Percentiles rank a stretch among this genome's conserved stretches.
phyloP scores from a whole-genome alignment of 805 yeast genomes.

The Ogataea ramenticola region DNA sequence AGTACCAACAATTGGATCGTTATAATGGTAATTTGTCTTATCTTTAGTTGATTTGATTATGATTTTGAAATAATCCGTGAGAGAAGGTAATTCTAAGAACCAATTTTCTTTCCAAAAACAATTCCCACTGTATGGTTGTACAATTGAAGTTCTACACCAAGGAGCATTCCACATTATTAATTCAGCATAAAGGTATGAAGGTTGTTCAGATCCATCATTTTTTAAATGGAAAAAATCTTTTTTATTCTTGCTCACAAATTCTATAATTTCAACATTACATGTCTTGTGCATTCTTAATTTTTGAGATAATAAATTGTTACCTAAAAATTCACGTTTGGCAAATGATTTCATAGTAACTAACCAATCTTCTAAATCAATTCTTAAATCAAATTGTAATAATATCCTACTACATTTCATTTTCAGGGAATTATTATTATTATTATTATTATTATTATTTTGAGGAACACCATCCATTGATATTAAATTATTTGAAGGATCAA shows the following conservation, averaged over 20 bases:
- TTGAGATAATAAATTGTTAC: slow-evolving; percentile 15
- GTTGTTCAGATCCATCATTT: background rate
- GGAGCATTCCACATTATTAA: slow-evolving; percentile 63
- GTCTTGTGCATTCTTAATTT: slow-evolving; percentile 47
- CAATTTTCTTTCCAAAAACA: slow-evolving; percentile 87
- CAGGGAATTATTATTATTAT: background rate
- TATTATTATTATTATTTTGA: too few relatives aligned
- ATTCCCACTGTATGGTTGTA: slow-evolving; percentile 32
- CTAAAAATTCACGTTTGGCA: slow-evolving; percentile 46
- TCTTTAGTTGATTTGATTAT: slow-evolving; percentile 26
- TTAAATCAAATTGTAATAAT: slow-evolving; percentile 55
- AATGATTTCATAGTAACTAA: slow-evolving; percentile 59
- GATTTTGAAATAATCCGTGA: slow-evolving; percentile 45
- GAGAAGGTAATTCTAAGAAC: slow-evolving; percentile 49
- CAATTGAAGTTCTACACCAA: slow-evolving; percentile 73
- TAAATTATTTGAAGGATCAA: slow-evolving; percentile 3
- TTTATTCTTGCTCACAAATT: slow-evolving; percentile 34
- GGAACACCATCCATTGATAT: background rate
- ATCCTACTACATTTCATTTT: slow-evolving; percentile 23
- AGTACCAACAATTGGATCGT: slow-evolving; percentile 35
- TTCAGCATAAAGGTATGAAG: slow-evolving; percentile 51
- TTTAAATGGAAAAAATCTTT: too few relatives aligned
- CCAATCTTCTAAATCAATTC: slow-evolving; percentile 74
- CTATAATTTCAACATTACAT: slow-evolving; percentile 52
- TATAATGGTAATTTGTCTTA: slow-evolving; percentile 16